Evolutionary conservation across 2,329 filamentous ascomycete species (phyloP).

Genomic region (Aspergillus sclerotialis): DNA sequence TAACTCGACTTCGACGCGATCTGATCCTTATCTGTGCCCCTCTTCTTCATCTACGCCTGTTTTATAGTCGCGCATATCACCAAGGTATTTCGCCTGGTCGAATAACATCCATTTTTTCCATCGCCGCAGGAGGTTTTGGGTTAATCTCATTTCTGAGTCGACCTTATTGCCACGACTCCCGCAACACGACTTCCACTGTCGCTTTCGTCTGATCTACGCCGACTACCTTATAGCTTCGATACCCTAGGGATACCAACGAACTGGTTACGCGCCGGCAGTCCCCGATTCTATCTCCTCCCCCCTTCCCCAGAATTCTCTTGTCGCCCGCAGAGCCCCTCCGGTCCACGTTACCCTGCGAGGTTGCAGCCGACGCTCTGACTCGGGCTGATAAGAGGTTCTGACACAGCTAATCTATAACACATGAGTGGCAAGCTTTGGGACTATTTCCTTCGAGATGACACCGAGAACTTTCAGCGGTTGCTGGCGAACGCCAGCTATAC

Average conservation of each 20-base stretch:
- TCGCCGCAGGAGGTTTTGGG: neutral
- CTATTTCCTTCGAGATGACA: slow-evolving; percentile 94
- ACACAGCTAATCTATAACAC: slow-evolving; percentile 42
- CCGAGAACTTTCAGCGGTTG: slow-evolving; percentile 86
- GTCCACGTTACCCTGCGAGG: slow-evolving; percentile 72
- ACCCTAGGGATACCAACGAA: slow-evolving; percentile 2
- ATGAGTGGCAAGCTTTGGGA: slow-evolving; percentile 98
- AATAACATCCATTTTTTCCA: neutral
- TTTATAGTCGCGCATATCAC: neutral
- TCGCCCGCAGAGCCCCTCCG: slow-evolving; percentile 58
- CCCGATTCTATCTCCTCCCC: slow-evolving; percentile 6
- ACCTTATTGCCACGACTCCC: neutral
- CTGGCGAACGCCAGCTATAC: slow-evolving; percentile 64
- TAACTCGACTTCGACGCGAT: neutral
- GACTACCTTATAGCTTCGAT: neutral
- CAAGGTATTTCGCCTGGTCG: neutral
- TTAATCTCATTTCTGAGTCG: neutral
- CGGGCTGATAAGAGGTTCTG: slow-evolving; percentile 46
- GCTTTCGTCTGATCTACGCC: neutral
- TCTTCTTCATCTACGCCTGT: neutral
- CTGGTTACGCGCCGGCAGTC: slow-evolving; percentile 11
- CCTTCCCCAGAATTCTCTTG: slow-evolving; percentile 19
- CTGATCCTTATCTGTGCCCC: neutral
- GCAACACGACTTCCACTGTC: neutral
- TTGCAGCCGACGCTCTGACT: slow-evolving; percentile 78